Evolutionary conservation across 768 basidiomycete genomes (phyloP).

Genomic region (Lactifluus echinatus): DNA sequence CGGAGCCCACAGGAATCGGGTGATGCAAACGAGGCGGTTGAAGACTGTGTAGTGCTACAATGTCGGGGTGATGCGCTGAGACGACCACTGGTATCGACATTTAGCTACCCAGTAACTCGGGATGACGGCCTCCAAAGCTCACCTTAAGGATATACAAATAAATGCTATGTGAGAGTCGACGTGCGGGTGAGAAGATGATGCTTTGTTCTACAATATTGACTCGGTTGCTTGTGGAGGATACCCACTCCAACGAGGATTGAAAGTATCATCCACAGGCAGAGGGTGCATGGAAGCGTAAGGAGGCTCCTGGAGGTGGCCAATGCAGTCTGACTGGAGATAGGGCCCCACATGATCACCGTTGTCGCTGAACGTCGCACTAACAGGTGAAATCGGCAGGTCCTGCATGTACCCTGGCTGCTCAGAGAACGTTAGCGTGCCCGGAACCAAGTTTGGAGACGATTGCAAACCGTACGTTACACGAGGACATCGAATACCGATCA

Average conservation of each 20-base stretch:
- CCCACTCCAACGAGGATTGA: conserved; percentile 17
- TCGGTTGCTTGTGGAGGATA: conserved; percentile 6
- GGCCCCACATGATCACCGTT: conserved; percentile 12
- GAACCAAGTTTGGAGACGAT: not conserved
- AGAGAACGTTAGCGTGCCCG: not conserved
- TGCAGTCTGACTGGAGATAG: conserved; percentile 10
- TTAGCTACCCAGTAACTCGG: not conserved
- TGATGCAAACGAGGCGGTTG: conserved; percentile 12
- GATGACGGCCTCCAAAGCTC: not conserved
- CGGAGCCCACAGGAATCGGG: conserved; percentile 5
- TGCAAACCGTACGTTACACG: conserved; percentile 16
- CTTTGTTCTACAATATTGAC: conserved; percentile 12
- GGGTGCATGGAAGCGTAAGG: conserved; percentile 7
- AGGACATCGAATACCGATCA: conserved; percentile 10
- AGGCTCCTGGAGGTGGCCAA: conserved; percentile 5
- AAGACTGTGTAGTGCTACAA: conserved; percentile 17
- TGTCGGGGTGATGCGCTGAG: conserved; percentile 11
- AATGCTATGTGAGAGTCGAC: conserved; percentile 11
- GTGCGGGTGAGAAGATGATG: not conserved
- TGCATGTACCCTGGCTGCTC: conserved; percentile 17
- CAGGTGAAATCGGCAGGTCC: conserved; percentile 23
- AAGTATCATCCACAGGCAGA: conserved; percentile 13
- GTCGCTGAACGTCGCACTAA: conserved; percentile 21
- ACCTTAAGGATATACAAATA: conserved; percentile 21
- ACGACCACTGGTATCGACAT: not conserved